A percentile compares a stretch with the other conserved stretches of the same genome.
Evolutionary conservation across 805 yeast species (phyloP).

Genomic region (Ogataea ganodermae): DNA sequence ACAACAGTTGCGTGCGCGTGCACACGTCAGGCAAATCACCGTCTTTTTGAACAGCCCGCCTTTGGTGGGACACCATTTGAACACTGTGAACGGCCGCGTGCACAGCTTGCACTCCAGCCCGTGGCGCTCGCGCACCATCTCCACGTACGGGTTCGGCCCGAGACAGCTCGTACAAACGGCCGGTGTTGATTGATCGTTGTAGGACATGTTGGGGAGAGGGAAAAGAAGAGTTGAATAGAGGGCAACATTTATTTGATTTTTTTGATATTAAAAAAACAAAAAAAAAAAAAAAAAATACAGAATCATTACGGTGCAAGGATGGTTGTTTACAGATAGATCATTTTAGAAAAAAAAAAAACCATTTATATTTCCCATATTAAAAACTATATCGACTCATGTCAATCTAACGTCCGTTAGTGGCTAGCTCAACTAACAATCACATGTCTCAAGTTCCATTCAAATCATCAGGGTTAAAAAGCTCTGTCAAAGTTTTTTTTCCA

Average conservation of each 20-base stretch:
- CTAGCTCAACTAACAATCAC: not conserved
- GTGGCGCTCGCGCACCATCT: conserved; percentile 65
- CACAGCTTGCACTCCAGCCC: conserved; percentile 89
- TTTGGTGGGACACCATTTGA: conserved; percentile 63
- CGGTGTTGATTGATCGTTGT: conserved; percentile 41
- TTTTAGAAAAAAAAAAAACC: too few relatives aligned
- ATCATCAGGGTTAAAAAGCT: conserved; percentile 43
- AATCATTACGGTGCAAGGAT: not conserved
- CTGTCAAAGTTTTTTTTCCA: conserved; percentile 36
- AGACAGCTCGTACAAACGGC: conserved; percentile 74
- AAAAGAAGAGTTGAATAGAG: not conserved
- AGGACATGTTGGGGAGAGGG: conserved; percentile 5
- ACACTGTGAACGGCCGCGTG: conserved; percentile 80
- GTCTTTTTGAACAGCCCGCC: conserved; percentile 57
- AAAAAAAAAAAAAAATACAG: too few relatives aligned
- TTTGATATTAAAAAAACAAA: not conserved
- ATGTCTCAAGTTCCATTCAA: not conserved
- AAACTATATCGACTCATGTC: too few relatives aligned
- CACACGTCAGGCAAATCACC: conserved; percentile 75
- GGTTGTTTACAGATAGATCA: too few relatives aligned
- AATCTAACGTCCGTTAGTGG: not conserved
- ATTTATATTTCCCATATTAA: too few relatives aligned
- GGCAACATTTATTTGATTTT: not conserved
- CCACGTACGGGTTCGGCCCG: conserved; percentile 65
- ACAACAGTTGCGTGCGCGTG: conserved; percentile 78